These are phyloP conservation scores for Aspergillus tanneri DNA, from an alignment of 2,329 filamentous ascomycete species.

Conservation along the genomic window DNA sequence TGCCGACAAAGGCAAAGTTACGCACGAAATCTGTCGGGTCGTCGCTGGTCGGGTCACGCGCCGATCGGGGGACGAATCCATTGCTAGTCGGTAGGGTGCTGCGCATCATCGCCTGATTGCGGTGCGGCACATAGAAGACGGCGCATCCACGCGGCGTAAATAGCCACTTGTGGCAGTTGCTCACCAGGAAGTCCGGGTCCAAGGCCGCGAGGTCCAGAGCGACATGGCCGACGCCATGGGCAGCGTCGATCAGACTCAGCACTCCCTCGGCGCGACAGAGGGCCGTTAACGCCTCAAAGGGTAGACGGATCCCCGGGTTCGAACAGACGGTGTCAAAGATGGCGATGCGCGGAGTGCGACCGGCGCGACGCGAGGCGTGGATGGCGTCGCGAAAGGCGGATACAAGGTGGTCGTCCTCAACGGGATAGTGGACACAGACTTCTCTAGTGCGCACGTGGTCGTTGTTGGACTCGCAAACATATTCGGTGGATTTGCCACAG, in stretches of 20 bases:
- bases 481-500: constrained; percentile 69
- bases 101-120: constrained; percentile 70
- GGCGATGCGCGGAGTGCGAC: constrained; percentile 52
- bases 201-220: constrained; percentile 61
- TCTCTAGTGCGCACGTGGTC: constrained; percentile 35
- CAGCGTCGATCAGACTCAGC: constrained; percentile 72
- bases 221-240: constrained; percentile 76
- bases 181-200: constrained; percentile 78
- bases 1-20: constrained; percentile 72
- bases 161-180: constrained; percentile 84
- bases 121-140: constrained; percentile 69
- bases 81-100: constrained; percentile 73
- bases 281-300: constrained; percentile 64
- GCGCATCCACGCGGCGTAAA: constrained; percentile 72
- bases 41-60: neutral
- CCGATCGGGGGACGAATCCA: constrained; percentile 57
- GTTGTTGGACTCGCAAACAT: constrained; percentile 62
- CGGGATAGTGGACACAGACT: constrained; percentile 63
- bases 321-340: constrained; percentile 75
- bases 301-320: constrained; percentile 70
- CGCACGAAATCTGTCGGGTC: constrained; percentile 51
- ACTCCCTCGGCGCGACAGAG: constrained; percentile 64
- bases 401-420: constrained; percentile 65
- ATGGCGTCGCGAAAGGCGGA: constrained; percentile 18
- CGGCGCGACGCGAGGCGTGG: constrained; percentile 7